Conservation (phyloP, 495 filamentous ascomycete genomes). For the Penicillium flavigenum region DNA sequence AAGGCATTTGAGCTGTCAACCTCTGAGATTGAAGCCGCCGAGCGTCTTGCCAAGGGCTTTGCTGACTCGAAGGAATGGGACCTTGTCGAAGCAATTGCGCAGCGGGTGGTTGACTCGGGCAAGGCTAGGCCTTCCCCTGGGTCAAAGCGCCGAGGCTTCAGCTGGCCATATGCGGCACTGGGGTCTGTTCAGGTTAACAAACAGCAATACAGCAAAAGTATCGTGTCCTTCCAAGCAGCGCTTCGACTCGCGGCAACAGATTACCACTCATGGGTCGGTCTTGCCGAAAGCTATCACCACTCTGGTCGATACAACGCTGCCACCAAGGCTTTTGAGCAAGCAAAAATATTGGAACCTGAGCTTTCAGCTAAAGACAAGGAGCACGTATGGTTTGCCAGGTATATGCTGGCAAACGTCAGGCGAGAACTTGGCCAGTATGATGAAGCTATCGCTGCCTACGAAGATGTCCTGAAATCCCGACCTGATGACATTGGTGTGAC, state of each 20-base stretch:
- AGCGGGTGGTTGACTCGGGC: slow-evolving; percentile 89
- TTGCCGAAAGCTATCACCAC: slow-evolving; percentile 94
- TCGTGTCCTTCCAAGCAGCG: slow-evolving; percentile 89
- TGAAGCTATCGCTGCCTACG: slow-evolving; percentile 73
- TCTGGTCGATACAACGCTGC: slow-evolving; percentile 90
- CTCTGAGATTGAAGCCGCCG: slow-evolving; percentile 81
- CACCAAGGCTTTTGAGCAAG: slow-evolving; percentile 84
- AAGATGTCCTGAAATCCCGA: slow-evolving; percentile 61
- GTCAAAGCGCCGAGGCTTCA: slow-evolving; percentile 83
- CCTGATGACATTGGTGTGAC: slow-evolving; percentile 80
- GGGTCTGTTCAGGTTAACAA: slow-evolving; percentile 96
- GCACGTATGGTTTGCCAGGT: slow-evolving; percentile 89
- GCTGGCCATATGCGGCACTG: slow-evolving; percentile 95
- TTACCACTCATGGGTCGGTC: slow-evolving; percentile 93
- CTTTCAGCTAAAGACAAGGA: slow-evolving; percentile 45
- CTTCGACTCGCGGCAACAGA: slow-evolving; percentile 77
- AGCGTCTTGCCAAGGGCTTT: slow-evolving; percentile 79
- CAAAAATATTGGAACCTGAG: slow-evolving; percentile 60
- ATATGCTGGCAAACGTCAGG: slow-evolving; percentile 95
- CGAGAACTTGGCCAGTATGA: slow-evolving; percentile 88
- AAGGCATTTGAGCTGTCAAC: slow-evolving; percentile 94
- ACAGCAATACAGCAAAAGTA: slow-evolving; percentile 82
- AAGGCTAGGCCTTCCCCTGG: slow-evolving; percentile 85
- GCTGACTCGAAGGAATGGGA: slow-evolving; percentile 94
- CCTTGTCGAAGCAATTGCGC: slow-evolving; percentile 86